Percentiles rank a stretch among this genome's conserved stretches.
phyloP scores from a whole-genome alignment of 2,329 filamentous ascomycete genomes.

The Furcasterigmium sp. region DNA sequence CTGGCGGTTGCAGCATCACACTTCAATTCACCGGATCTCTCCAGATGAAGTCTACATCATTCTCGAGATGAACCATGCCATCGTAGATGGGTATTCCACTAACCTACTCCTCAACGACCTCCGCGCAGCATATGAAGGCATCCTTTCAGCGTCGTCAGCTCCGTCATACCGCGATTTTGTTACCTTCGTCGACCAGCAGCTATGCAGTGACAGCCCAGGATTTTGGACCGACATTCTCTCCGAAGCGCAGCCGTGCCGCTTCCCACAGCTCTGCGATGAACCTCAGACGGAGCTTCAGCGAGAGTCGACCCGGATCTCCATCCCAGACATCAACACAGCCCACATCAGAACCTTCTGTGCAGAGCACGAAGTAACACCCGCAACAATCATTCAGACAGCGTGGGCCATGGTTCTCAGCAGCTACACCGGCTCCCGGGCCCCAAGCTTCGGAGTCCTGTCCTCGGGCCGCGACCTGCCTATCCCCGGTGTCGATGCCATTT shows the following conservation, averaged over 20 bases:
- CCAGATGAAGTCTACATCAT: background rate
- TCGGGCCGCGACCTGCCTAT: constrained; percentile 6
- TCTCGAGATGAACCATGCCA: constrained; percentile 7
- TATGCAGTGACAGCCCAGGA: constrained; percentile 7
- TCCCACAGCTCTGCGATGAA: constrained; percentile 5
- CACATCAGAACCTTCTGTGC: constrained; percentile 3
- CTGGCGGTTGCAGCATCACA: background rate
- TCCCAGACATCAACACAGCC: background rate
- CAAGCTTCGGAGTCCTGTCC: constrained; percentile 7
- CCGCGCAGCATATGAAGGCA: background rate
- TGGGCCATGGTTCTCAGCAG: constrained; percentile 6
- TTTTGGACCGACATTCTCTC: constrained; percentile 16
- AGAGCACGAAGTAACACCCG: constrained; percentile 3
- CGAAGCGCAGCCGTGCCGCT: constrained; percentile 13
- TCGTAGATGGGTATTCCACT: constrained; percentile 7
- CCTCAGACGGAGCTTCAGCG: background rate
- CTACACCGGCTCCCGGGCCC: constrained; percentile 2
- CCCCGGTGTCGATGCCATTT: constrained; percentile 1
- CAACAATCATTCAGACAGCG: constrained; percentile 1
- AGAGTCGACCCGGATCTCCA: background rate
- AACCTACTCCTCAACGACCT: constrained; percentile 1
- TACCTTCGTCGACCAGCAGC: constrained; percentile 8
- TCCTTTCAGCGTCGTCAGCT: background rate
- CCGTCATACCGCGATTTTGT: constrained; percentile 13
- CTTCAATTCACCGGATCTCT: constrained; percentile 2